These are phyloP conservation scores for Mucor velutinosus DNA, from an alignment of 371 early-diverging fungal genomes.

Conservation along the genomic window DNA sequence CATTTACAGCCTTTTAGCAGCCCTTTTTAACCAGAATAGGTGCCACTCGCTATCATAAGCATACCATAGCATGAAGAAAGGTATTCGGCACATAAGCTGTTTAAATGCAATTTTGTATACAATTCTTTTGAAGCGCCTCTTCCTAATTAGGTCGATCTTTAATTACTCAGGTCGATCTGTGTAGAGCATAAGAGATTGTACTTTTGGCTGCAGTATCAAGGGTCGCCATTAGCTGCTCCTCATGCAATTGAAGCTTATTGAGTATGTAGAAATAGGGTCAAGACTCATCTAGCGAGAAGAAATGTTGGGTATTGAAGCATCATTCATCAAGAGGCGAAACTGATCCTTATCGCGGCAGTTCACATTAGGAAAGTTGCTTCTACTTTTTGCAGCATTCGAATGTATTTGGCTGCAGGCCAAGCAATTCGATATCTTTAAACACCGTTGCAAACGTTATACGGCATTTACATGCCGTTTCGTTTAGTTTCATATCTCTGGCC, in stretches of 20 bases:
- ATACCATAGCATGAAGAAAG: too few species aligned
- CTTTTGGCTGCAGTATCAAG: neutral
- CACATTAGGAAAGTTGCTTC: too few species aligned
- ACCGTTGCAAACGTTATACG: neutral
- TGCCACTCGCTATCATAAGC: too few species aligned
- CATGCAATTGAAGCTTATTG: neutral
- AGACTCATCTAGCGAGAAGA: neutral
- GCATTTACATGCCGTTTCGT: neutral
- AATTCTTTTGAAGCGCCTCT: neutral
- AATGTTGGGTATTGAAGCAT: neutral
- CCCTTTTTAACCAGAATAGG: too few species aligned
- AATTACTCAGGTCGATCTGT: neutral
- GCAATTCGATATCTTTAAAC: too few species aligned
- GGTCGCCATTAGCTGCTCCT: neutral
- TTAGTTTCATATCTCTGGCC: neutral
- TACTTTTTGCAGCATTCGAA: too few species aligned
- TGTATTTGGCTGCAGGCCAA: too few species aligned
- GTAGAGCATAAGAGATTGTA: neutral
- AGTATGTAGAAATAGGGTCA: neutral
- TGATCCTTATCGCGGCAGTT: neutral
- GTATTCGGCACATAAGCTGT: too few species aligned
- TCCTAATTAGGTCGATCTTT: neutral
- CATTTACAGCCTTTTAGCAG: too few species aligned
- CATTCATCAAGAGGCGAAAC: neutral
- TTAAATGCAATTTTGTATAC: too few species aligned